phyloP scores from a whole-genome alignment of 2,329 filamentous ascomycete genomes.

The Periconia macrospinosa region DNA sequence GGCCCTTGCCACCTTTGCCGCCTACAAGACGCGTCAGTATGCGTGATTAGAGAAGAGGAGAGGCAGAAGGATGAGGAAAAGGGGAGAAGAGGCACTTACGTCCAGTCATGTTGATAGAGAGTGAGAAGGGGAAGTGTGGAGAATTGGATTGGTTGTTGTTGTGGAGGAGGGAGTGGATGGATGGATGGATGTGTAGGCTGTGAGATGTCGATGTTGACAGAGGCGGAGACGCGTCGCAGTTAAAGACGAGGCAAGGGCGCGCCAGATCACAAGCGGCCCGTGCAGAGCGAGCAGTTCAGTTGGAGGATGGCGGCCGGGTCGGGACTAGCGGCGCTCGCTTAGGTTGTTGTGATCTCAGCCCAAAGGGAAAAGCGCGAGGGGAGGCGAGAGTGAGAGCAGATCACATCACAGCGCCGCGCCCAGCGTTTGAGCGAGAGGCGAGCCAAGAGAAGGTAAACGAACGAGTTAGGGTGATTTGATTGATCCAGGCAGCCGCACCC shows the following conservation, averaged over 20 bases:
- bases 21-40: slow-evolving; percentile 62
- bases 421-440: too few species aligned
- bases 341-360: slow-evolving; percentile 24
- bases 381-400: slow-evolving; percentile 14
- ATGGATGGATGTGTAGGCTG: slow-evolving; percentile 12
- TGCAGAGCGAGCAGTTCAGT: slow-evolving; percentile 22
- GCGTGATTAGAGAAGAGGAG: background rate
- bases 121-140: slow-evolving; percentile 13
- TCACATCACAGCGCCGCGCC: too few species aligned
- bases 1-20: slow-evolving; percentile 95
- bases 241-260: slow-evolving; percentile 29
- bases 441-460: background rate
- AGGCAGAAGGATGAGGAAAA: background rate
- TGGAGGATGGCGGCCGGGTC: background rate
- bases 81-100: slow-evolving; percentile 42
- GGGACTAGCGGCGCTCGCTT: slow-evolving; percentile 30
- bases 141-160: slow-evolving; percentile 13
- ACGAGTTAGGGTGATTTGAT: slow-evolving; percentile 16
- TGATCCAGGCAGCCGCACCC: slow-evolving; percentile 39
- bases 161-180: slow-evolving; percentile 15
- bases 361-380: slow-evolving; percentile 19
- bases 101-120: slow-evolving; percentile 54
- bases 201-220: slow-evolving; percentile 22
- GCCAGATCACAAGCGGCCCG: slow-evolving; percentile 36
- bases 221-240: slow-evolving; percentile 17